Evolutionary conservation across 75 land plant species (phyloP), one percentile per base, ranked within the genome.

Genomic region (Cunninghamia lanceolata): DNA sequence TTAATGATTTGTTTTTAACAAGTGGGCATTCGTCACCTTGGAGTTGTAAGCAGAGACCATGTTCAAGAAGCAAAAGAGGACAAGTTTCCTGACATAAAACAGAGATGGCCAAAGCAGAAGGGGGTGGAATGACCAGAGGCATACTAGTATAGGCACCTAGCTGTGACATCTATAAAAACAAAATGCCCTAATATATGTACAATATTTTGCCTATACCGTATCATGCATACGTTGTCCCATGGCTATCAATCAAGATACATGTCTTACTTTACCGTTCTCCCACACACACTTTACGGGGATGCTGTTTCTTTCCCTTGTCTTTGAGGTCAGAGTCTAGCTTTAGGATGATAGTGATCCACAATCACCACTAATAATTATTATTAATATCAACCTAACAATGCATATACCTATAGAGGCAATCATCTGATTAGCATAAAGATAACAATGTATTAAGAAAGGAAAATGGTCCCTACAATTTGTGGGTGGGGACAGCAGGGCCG

Each of bases 1-100:
- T 43, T n/a, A 80, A 42, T 9, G 28, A 80, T 45, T 80, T 63
- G 68, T 63, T 63, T 63, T 32, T 45, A 0, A 28, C 46, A 25
- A 80, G 82, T 80, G 28, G 45, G 82, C 25, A 46, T 43, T 39
- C 47, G 5, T 43, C 45, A 28, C 30, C 82, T 79, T 42, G 82
- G 32, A 9, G 50, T 80, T 8, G 15, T 43, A 80, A 80, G 82
- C 82, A 9, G 17, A 80, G 50, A 80, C 80, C 82, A 80, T 45
- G 82, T 80, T 80, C 11, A 80, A 43, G 82, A 43, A 10, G 50
- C 47, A 28, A 80, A 80, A 80, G 82, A 80, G n/a, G 82, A 43
- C 82, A 80, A 43, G 50, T 80, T 80, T 80, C 47, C 46, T 43
- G 82, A 43, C 82, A 80, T 7, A 36, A 38, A 43, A 11, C 75